phyloP scores from a whole-genome alignment of 306 rosid species.

The Rubus idaeus region DNA sequence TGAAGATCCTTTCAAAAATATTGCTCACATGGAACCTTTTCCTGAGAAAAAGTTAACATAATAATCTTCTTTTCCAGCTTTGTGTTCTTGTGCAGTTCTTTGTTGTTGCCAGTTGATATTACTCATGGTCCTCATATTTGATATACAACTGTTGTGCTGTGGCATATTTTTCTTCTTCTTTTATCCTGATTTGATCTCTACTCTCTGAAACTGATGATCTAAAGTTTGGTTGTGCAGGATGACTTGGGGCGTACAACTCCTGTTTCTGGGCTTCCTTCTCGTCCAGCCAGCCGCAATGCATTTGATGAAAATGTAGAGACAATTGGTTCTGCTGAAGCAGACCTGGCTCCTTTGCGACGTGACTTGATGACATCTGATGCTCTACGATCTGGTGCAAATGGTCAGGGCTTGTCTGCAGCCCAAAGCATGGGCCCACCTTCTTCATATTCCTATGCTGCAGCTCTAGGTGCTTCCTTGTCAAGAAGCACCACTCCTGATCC shows the following conservation, averaged over 20 bases:
- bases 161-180: neutral
- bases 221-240: constrained; percentile 56
- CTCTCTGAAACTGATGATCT: constrained; percentile 11
- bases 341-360: constrained; percentile 46
- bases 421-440: constrained; percentile 59
- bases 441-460: constrained; percentile 87
- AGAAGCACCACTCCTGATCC: constrained; percentile 96
- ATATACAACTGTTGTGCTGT: neutral
- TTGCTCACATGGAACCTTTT: neutral
- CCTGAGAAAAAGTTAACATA: neutral
- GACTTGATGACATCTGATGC: constrained; percentile 51
- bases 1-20: neutral
- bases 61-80: neutral
- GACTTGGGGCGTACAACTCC: constrained; percentile 65
- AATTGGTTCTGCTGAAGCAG: constrained; percentile 59
- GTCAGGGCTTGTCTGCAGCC: constrained; percentile 58
- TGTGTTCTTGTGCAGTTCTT: neutral
- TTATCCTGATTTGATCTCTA: neutral
- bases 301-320: constrained; percentile 74
- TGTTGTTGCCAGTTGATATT: neutral
- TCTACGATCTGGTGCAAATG: constrained; percentile 56
- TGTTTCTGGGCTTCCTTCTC: constrained; percentile 65
- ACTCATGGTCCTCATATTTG: neutral
- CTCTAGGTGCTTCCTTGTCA: constrained; percentile 77
- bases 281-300: constrained; percentile 87